A percentile compares a stretch with the other conserved stretches of the same genome.
These are phyloP conservation scores for Yarrowia sp. DNA, from an alignment of 805 yeast species.

Conservation along the genomic window DNA sequence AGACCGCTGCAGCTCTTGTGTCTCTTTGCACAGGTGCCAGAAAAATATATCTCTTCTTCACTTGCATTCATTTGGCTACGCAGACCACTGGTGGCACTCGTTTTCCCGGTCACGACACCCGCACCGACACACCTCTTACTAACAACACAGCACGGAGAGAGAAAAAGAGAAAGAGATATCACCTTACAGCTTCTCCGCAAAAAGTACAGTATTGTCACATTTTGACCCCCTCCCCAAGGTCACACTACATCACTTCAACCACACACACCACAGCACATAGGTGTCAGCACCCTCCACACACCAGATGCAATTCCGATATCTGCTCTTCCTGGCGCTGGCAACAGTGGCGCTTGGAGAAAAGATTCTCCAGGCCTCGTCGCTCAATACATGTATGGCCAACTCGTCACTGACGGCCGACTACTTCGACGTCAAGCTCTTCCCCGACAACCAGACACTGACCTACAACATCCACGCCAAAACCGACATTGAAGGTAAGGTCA, in stretches of 20 bases:
- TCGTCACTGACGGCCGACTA: slow-evolving; percentile 68
- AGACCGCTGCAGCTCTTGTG: slow-evolving; percentile 4
- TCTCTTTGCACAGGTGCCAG: neutral
- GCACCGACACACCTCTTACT: neutral
- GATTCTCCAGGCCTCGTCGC: slow-evolving; percentile 59
- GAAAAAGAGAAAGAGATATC: neutral
- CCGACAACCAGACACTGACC: slow-evolving; percentile 61
- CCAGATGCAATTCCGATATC: slow-evolving; percentile 11
- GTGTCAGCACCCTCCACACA: neutral
- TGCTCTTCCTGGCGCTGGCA: slow-evolving; percentile 19
- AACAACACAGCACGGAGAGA: neutral
- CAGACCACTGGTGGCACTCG: slow-evolving; percentile 7
- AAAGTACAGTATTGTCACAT: neutral
- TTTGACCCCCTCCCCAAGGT: neutral
- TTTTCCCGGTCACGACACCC: slow-evolving; percentile 4
- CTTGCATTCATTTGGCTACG: slow-evolving; percentile 11
- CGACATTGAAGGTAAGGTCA: slow-evolving; percentile 60
- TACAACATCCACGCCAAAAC: slow-evolving; percentile 70
- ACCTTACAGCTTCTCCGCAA: neutral
- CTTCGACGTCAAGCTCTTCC: slow-evolving; percentile 73
- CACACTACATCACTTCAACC: neutral
- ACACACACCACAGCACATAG: neutral
- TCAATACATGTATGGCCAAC: slow-evolving; percentile 81
- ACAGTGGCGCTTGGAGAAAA: neutral
- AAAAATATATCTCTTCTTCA: slow-evolving; percentile 4